Conservation (phyloP, 148 eudicot genomes). For the Arctostaphylos glauca region DNA sequence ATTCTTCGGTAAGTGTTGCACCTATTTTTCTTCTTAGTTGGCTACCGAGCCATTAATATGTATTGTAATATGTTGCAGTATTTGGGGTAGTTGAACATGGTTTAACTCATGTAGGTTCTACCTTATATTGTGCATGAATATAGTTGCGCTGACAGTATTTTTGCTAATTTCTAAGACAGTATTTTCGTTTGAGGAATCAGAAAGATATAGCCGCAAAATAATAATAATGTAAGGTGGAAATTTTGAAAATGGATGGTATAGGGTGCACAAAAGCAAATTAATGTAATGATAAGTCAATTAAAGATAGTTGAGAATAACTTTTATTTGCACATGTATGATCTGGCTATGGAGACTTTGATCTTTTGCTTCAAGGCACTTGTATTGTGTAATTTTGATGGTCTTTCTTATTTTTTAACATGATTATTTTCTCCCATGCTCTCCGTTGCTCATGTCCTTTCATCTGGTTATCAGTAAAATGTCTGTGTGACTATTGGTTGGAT, state of each 20-base stretch:
- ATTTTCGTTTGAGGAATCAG: background rate
- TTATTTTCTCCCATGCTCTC: background rate
- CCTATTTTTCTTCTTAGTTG: background rate
- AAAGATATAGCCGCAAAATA: background rate
- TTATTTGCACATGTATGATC: background rate
- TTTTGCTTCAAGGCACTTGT: background rate
- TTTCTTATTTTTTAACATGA: background rate
- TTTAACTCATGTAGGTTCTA: background rate
- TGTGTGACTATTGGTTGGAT: background rate
- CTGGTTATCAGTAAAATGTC: background rate
- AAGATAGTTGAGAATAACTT: background rate
- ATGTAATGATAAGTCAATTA: background rate
- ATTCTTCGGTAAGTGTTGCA: slow-evolving; percentile 28
- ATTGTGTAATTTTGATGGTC: background rate
- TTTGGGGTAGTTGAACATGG: background rate
- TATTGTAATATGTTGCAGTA: background rate
- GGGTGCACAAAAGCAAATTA: background rate
- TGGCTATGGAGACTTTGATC: background rate
- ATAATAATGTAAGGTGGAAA: background rate
- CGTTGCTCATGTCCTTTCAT: background rate
- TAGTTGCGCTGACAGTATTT: background rate
- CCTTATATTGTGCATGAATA: background rate
- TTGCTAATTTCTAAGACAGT: background rate
- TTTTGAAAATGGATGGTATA: background rate
- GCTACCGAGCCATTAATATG: background rate